These are phyloP conservation scores for Lindgomyces ingoldianus DNA, from an alignment of 495 filamentous ascomycete species.

Conservation along the genomic window DNA sequence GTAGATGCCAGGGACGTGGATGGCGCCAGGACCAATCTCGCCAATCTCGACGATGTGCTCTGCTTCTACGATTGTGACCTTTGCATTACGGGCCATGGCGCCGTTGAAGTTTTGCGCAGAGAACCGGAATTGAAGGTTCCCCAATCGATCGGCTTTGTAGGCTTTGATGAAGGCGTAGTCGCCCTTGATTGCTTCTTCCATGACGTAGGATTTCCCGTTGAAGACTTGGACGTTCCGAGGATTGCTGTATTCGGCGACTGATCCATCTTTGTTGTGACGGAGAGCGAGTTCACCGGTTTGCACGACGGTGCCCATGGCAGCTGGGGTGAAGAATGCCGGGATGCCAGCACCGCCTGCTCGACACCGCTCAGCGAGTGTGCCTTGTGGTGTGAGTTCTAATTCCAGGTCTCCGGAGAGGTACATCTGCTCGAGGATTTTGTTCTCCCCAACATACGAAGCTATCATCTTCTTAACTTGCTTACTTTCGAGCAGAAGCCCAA, in stretches of 20 bases:
- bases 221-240: conserved; percentile 62
- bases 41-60: conserved; percentile 65
- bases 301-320: conserved; percentile 61
- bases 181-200: conserved; percentile 64
- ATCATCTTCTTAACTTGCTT: conserved; percentile 61
- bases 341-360: conserved; percentile 66
- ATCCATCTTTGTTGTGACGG: conserved; percentile 53
- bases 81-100: conserved; percentile 60
- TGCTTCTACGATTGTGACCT: conserved; percentile 65
- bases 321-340: conserved; percentile 67
- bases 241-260: conserved; percentile 55
- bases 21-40: conserved; percentile 57
- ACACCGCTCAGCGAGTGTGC: conserved; percentile 64
- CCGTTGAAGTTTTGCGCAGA: conserved; percentile 57
- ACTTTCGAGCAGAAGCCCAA: conserved; percentile 45
- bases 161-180: conserved; percentile 66
- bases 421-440: conserved; percentile 64
- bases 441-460: conserved; percentile 62
- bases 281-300: conserved; percentile 63
- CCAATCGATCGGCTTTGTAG: conserved; percentile 64
- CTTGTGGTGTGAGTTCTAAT: conserved; percentile 66
- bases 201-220: conserved; percentile 58
- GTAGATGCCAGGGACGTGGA: conserved; percentile 65
- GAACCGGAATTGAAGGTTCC: conserved; percentile 63
- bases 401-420: conserved; percentile 63